Evolutionary conservation across 2,329 filamentous ascomycete species (phyloP), one percentile per base, ranked within the genome.

Genomic region (Clonostachys chloroleuca): DNA sequence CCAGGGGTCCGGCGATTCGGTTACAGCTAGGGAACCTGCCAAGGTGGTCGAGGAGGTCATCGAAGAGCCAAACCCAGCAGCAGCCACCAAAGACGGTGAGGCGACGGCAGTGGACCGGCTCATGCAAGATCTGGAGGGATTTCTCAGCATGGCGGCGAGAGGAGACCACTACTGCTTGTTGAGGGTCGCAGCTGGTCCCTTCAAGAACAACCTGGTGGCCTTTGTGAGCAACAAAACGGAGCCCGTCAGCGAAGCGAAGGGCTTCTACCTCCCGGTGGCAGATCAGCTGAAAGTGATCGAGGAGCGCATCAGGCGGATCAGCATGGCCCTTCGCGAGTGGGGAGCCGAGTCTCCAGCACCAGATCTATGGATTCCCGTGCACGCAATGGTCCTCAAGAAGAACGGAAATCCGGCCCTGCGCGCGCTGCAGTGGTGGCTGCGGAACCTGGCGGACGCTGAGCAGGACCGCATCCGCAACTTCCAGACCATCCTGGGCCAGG

Each of bases 341-440:
- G 45, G 54, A 51, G 18, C 57, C 55, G 40, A 63, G 8, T 42
- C 62, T 12, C 60, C 61, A 10, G 54, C 70, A 2, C 75, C 76
- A 2, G 66, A 68, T 44, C 60, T 75, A 9, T 80, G 75, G 74
- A 64, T 78, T 16, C 65, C 72, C 5, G 56, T 79, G 45, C 65
- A 70, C 43, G 62, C 59, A 41, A 73, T 79, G 65, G 40, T 47
- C 14, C 30, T 34, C 20, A 47, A 42, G 18, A 35, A 36, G 9
- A 47, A 47, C 40, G 45, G 45, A 24, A 42, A 43, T 17, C 45
- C 45, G 6, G 45, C 45, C 12, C 20, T 34, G 12, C 16, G 40
- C 18, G 45, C 45, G 12, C 53, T 80, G 40, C 74, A 76, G 49
- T 77, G 73, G 5, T 80, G 77, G 77, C 70, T 72, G 24, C 75